Evolutionary conservation across 352 stramenopile species (phyloP).

Genomic region (Albugo laibachii): DNA sequence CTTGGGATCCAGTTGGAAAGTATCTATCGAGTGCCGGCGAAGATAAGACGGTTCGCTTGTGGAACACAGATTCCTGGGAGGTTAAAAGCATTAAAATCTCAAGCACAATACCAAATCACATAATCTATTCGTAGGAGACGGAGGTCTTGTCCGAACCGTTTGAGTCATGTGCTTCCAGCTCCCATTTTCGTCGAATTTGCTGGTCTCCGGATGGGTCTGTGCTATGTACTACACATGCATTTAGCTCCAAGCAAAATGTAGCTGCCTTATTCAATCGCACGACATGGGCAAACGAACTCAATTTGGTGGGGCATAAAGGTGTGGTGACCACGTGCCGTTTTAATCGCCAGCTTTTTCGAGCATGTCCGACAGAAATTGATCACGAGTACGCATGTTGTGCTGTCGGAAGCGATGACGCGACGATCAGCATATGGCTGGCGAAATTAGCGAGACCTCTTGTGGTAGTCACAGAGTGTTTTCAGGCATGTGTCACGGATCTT

Average conservation of each 20-base stretch:
- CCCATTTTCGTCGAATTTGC: slow-evolving; percentile 64
- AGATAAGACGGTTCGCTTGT: slow-evolving; percentile 73
- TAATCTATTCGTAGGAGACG: slow-evolving; percentile 9
- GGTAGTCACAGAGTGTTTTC: slow-evolving; percentile 70
- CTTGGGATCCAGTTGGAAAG: slow-evolving; percentile 77
- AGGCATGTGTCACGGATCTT: slow-evolving; percentile 64
- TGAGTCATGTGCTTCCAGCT: slow-evolving; percentile 50
- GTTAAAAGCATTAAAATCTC: slow-evolving; percentile 1
- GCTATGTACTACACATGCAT: slow-evolving; percentile 65
- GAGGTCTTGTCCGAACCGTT: slow-evolving; percentile 55
- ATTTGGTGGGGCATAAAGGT: slow-evolving; percentile 65
- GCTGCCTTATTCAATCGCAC: slow-evolving; percentile 51
- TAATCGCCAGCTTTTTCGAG: slow-evolving; percentile 60
- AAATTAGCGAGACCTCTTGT: slow-evolving; percentile 52
- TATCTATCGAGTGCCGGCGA: slow-evolving; percentile 74
- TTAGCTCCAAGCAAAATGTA: slow-evolving; percentile 77
- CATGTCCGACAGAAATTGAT: not conserved
- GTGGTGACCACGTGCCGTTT: slow-evolving; percentile 70
- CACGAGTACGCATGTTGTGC: slow-evolving; percentile 75
- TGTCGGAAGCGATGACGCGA: slow-evolving; percentile 61
- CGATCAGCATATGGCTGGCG: slow-evolving; percentile 71
- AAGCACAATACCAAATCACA: not conserved
- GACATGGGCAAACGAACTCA: slow-evolving; percentile 66
- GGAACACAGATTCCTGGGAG: slow-evolving; percentile 67
- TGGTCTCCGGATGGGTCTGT: slow-evolving; percentile 70